Percentiles rank a stretch among this genome's conserved stretches.
phyloP scores from a whole-genome alignment of 192 early-diverging fungal species.

The Kappamyces sp. region DNA sequence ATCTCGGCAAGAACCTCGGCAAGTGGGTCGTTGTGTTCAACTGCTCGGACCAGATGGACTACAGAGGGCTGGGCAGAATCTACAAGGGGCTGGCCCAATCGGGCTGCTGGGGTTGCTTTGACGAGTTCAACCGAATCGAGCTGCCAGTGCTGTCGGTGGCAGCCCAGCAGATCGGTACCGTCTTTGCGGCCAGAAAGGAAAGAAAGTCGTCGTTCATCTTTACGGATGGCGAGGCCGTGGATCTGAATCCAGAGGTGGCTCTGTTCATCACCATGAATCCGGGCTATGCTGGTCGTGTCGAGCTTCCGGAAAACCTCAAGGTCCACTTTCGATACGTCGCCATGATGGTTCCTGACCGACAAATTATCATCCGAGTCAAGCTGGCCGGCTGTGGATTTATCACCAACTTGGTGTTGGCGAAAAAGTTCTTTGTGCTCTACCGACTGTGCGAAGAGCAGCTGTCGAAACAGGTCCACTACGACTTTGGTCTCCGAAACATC shows the following conservation, averaged over 20 bases:
- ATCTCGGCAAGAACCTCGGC: slow-evolving; percentile 58
- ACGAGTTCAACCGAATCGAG: slow-evolving; percentile 65
- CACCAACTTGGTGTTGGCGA: slow-evolving; percentile 56
- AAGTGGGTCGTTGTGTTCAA: slow-evolving; percentile 70
- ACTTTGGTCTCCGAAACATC: slow-evolving; percentile 61
- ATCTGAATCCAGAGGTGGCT: slow-evolving; percentile 62
- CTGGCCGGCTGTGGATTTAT: slow-evolving; percentile 62
- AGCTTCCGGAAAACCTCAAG: slow-evolving; percentile 61
- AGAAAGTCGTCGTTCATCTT: slow-evolving; percentile 56
- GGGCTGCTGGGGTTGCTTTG: slow-evolving; percentile 61
- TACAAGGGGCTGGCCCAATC: slow-evolving; percentile 60
- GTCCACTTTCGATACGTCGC: slow-evolving; percentile 63
- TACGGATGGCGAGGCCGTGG: slow-evolving; percentile 60
- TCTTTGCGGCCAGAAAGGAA: slow-evolving; percentile 55
- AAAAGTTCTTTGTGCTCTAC: slow-evolving; percentile 64
- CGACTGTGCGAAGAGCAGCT: slow-evolving; percentile 59
- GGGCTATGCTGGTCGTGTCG: slow-evolving; percentile 62
- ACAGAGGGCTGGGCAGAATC: slow-evolving; percentile 58
- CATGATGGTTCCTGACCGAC: slow-evolving; percentile 64
- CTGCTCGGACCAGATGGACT: slow-evolving; percentile 67
- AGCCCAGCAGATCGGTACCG: slow-evolving; percentile 61
- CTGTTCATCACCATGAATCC: slow-evolving; percentile 69
- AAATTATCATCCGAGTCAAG: slow-evolving; percentile 63
- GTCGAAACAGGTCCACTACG: slow-evolving; percentile 63
- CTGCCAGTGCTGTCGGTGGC: slow-evolving; percentile 59